A percentile compares a stretch with the other conserved stretches of the same genome.
These are phyloP conservation scores for Vanrija humicola DNA, from an alignment of 1,284 basidiomycete species.

Conservation along the genomic window DNA sequence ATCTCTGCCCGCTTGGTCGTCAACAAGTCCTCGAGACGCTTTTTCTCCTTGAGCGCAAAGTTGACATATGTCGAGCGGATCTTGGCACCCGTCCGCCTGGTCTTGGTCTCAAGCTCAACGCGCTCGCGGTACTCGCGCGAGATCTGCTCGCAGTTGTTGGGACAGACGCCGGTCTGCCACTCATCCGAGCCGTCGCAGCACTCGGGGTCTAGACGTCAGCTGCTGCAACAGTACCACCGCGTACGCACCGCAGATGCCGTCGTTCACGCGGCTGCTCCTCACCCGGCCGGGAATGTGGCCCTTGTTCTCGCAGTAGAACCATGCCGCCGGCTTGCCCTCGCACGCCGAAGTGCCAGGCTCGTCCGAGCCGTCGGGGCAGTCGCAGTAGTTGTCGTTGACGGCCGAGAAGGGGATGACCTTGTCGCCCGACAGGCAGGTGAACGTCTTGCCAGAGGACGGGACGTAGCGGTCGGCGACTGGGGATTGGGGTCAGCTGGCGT, in stretches of 20 bases:
- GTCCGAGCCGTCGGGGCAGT: slow-evolving; percentile 88
- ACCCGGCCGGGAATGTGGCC: slow-evolving; percentile 82
- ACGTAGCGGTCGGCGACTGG: slow-evolving; percentile 16
- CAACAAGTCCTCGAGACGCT: slow-evolving; percentile 63
- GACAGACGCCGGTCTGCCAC: slow-evolving; percentile 62
- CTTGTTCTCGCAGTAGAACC: slow-evolving; percentile 82
- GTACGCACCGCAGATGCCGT: slow-evolving; percentile 84
- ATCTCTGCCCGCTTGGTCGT: slow-evolving; percentile 58
- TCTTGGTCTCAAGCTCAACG: slow-evolving; percentile 66
- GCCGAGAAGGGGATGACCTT: slow-evolving; percentile 59
- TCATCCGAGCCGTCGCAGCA: slow-evolving; percentile 99
- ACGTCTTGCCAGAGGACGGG: slow-evolving; percentile 11
- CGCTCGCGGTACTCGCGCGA: slow-evolving; percentile 67
- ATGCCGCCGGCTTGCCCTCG: slow-evolving; percentile 53
- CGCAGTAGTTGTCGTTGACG: slow-evolving; percentile 93
- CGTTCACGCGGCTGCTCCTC: slow-evolving; percentile 78
- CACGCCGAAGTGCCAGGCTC: slow-evolving; percentile 93
- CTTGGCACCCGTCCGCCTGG: slow-evolving; percentile 81
- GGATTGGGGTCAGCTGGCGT: too few relatives aligned
- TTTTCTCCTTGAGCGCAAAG: slow-evolving; percentile 82
- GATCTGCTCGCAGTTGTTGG: slow-evolving; percentile 71
- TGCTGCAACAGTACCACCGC: background rate
- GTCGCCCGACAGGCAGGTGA: slow-evolving; percentile 43
- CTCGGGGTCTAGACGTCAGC: slow-evolving; percentile 62
- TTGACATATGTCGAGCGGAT: slow-evolving; percentile 82